Base-by-base conservation (phyloP, 2,329 filamentous ascomycete genomes). In the Ascocoryne sarcoides region DNA sequence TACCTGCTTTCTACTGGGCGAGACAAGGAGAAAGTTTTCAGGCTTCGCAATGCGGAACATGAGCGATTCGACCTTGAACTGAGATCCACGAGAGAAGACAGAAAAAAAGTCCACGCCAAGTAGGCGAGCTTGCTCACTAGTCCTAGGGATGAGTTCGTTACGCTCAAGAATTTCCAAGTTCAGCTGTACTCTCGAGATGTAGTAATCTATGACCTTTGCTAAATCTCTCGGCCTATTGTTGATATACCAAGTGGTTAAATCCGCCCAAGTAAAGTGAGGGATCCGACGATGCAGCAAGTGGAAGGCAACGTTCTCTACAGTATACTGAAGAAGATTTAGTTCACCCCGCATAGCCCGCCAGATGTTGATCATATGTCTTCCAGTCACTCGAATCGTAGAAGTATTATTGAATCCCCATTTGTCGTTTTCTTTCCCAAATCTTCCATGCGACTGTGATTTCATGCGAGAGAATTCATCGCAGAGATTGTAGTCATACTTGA, bases 41-140 rank as follows among this genome's bases (percentile, higher is more conserved):
- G 92, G 89, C 60, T 98, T 98, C 32, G 92, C 90, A 52, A 98
- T 95, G 32, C 92, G 79, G 56, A 96, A 95, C 92, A 98, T 96
- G 53, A 95, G 80, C 1, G 90, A 95, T 63, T 98, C 92, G 30
- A 98, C 92, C 61, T 98, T 98, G 73, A 93, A 96, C 58, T 98
- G 92, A 0, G 89, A 96, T 12, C 92, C 92, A 40, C 92, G 76
- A 4, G 85, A 90, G 56, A 95, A 92, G 40, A 98, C 92, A 0
- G 89, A 94, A 60, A 90, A 95, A 65, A 98, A 98, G 62, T 98
- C 92, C 1, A 96, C 84, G 0, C 92, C 92, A 3, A 98, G 71
- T 9, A 98, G 68, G 9, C 92, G 80, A 7, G 92, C 92, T 62
- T 98, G 92, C 61, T 98, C 92, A 53, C 88, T 94, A 0, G 88